Evolutionary conservation across 306 rosid species (phyloP).

Genomic region (Prinsepia uniflora): DNA sequence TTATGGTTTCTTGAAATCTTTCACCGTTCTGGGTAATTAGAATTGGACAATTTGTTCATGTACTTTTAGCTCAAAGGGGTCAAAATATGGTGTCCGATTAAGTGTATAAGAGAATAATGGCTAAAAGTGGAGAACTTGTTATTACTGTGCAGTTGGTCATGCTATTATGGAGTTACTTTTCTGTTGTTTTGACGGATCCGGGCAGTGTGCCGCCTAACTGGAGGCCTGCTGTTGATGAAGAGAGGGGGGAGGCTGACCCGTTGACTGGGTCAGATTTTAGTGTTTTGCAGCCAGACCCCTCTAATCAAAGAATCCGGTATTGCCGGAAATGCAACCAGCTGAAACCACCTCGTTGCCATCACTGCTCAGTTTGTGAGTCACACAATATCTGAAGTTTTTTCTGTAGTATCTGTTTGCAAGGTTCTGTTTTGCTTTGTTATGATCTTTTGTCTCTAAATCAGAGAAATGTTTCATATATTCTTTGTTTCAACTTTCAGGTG

Average conservation of each 20-base stretch:
- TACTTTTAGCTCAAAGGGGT: not conserved
- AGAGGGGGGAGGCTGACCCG: constrained; percentile 84
- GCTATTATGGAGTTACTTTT: constrained; percentile 96
- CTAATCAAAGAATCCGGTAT: constrained; percentile 59
- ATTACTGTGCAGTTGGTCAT: constrained; percentile 68
- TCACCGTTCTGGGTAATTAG: not conserved
- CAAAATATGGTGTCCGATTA: not conserved
- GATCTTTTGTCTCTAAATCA: not conserved
- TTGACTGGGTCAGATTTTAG: constrained; percentile 61
- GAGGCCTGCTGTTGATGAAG: constrained; percentile 89
- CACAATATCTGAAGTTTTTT: not conserved
- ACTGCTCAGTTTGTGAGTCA: constrained; percentile 96
- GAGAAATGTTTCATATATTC: constrained; percentile 8
- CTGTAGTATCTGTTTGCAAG: not conserved
- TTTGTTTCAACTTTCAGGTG: constrained; percentile 55
- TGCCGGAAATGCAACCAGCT: constrained; percentile 87
- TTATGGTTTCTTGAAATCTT: not conserved
- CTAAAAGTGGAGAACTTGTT: constrained; percentile 23
- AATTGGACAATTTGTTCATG: not conserved
- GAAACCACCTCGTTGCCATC: constrained; percentile 95
- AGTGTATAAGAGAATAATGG: constrained; percentile 11
- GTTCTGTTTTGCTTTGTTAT: not conserved
- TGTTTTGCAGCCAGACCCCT: constrained; percentile 41
- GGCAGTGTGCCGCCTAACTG: constrained; percentile 88
- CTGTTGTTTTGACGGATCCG: constrained; percentile 92